These are phyloP conservation scores for Microbotryum intermedium DNA, from an alignment of 1,284 basidiomycete genomes.

Conservation along the genomic window DNA sequence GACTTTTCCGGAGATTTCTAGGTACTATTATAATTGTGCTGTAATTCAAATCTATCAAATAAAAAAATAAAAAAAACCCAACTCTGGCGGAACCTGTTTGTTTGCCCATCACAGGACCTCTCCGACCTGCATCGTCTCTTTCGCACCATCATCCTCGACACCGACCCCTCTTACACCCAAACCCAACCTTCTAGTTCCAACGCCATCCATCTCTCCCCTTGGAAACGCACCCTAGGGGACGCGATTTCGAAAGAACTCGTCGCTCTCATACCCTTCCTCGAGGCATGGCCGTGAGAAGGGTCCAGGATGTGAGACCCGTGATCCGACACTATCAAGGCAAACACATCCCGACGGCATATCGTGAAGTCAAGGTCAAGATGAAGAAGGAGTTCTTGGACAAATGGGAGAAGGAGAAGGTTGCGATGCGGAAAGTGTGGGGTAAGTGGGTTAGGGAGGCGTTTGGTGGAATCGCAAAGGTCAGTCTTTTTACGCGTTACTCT, in stretches of 20 bases:
- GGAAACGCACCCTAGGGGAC: slow-evolving; percentile 56
- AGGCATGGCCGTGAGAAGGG: slow-evolving; percentile 46
- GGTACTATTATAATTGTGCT: no score
- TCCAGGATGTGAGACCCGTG: slow-evolving; percentile 72
- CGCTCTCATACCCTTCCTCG: slow-evolving; percentile 90
- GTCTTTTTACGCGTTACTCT: no score
- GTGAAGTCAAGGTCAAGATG: slow-evolving; percentile 69
- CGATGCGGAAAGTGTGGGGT: slow-evolving; percentile 15
- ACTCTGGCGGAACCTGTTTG: no score
- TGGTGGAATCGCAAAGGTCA: slow-evolving; percentile 45
- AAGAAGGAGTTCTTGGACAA: slow-evolving; percentile 70
- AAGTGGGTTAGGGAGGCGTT: slow-evolving; percentile 53
- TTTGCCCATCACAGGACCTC: slow-evolving; percentile 69
- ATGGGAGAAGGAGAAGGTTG: slow-evolving; percentile 58
- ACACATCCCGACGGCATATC: slow-evolving; percentile 81
- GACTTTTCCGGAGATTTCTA: no score
- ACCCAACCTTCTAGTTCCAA: slow-evolving; percentile 92
- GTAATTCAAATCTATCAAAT: no score
- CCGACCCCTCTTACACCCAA: slow-evolving; percentile 63
- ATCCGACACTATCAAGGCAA: slow-evolving; percentile 76
- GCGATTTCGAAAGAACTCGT: slow-evolving; percentile 55
- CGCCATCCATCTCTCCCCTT: slow-evolving; percentile 71
- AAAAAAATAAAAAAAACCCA: no score
- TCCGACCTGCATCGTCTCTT: slow-evolving; percentile 82
- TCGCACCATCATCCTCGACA: slow-evolving; percentile 85